Base-by-base conservation (phyloP, 371 early-diverging fungal species). In the Apophysomyces variabilis region DNA sequence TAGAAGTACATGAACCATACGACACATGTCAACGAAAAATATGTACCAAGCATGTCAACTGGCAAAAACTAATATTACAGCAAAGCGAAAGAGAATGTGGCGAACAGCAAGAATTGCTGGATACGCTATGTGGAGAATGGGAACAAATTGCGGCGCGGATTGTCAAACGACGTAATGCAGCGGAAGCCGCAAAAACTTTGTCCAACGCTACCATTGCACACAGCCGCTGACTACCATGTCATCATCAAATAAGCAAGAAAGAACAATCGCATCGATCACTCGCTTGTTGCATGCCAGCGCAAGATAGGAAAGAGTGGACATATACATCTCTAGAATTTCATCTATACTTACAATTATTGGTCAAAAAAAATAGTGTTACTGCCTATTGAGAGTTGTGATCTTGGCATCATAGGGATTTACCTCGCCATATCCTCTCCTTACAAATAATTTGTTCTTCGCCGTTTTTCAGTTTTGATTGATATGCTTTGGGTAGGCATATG, bases 31-130 rank as follows among this genome's bases (percentile, higher is more conserved):
- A 67, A 14, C 65, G 68, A 8, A 68, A 68, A 8, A 72, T 75
- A 50, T 87, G 87, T 21, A 74, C 66, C 32, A 76, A 75, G 13
- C 87, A 87, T 62, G 1, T 11, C 54, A 50, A 21, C 54, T 50
- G 54, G 54, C 54, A 50, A 26, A 50, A 50, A 21, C 21, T 50
- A 8, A 50, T 50, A 50, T 21, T 50, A 21, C 54, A 50, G 21
- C 54, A 50, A 50, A 50, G 54, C 21, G 54, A 50, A 7, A 35
- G 21, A 11, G 54, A 50, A 50, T 50, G 54, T 21, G 54, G 54
- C 5, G 54, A 50, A 21, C 54, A 32, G 21, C 54, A 9, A n/a
- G 21, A 50, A 7, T 11, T 50, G 11, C 9, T 50, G 5, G 54
- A 50, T 9, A n/a, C 16, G 54, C 54, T 50, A 50, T 50, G 54